Conservation (phyloP, 805 yeast species). For the Yamadazyma nakazawae region DNA sequence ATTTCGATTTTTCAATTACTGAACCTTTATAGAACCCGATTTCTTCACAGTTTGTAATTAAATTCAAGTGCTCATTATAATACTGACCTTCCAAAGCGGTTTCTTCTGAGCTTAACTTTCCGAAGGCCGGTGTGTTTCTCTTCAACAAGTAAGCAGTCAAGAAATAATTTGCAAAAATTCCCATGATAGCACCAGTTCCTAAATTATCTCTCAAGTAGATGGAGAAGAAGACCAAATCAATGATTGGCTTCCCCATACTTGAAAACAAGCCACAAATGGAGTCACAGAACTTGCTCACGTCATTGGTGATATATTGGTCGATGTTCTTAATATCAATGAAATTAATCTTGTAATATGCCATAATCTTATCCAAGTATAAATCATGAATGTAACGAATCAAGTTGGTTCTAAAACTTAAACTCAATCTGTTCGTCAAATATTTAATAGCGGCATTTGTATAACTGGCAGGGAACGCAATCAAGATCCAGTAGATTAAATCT, state of each 20-base stretch:
- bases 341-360: constrained; percentile 75
- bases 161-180: constrained; percentile 77
- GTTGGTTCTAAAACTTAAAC: constrained; percentile 81
- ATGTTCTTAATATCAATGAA: constrained; percentile 55
- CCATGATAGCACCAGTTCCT: constrained; percentile 82
- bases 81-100: constrained; percentile 85
- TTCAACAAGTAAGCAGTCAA: constrained; percentile 74
- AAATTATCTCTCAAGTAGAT: constrained; percentile 79
- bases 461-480: constrained; percentile 89
- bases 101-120: constrained; percentile 65
- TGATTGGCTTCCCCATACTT: constrained; percentile 85
- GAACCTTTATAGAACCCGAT: constrained; percentile 93
- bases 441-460: constrained; percentile 89
- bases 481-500: constrained; percentile 82
- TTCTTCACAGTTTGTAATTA: constrained; percentile 88
- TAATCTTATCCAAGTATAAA: constrained; percentile 72
- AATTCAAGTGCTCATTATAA: constrained; percentile 78
- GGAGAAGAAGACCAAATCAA: constrained; percentile 81
- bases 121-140: constrained; percentile 79
- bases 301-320: constrained; percentile 85
- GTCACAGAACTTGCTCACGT: constrained; percentile 74
- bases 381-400: constrained; percentile 86
- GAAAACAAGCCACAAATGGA: constrained; percentile 82
- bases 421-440: constrained; percentile 68
- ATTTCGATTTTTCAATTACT: constrained; percentile 65